These are phyloP conservation scores for Periglandula ipomoeae DNA, from an alignment of 2,329 filamentous ascomycete genomes.

Conservation along the genomic window DNA sequence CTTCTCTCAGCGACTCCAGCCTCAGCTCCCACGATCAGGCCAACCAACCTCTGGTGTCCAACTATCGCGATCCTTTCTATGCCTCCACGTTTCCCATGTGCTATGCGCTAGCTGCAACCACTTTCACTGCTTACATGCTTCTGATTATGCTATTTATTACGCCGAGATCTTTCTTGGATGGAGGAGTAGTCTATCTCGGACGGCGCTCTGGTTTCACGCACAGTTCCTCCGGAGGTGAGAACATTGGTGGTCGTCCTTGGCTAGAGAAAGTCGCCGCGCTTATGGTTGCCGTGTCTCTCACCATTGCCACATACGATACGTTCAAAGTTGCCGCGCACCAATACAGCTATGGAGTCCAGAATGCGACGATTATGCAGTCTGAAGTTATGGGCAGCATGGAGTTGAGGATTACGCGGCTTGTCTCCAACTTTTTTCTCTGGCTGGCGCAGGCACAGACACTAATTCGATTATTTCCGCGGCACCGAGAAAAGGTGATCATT, in stretches of 20 bases:
- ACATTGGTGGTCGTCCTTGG: slow-evolving; percentile 87
- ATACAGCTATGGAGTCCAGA: slow-evolving; percentile 70
- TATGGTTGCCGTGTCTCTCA: slow-evolving; percentile 74
- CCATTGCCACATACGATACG: slow-evolving; percentile 86
- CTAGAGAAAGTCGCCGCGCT: slow-evolving; percentile 75
- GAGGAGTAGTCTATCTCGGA: slow-evolving; percentile 72
- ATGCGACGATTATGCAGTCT: slow-evolving; percentile 65
- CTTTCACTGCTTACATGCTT: slow-evolving; percentile 82
- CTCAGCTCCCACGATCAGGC: slow-evolving; percentile 19
- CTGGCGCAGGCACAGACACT: slow-evolving; percentile 94
- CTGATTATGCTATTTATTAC: slow-evolving; percentile 92
- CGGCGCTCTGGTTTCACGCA: slow-evolving; percentile 80
- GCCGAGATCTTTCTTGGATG: slow-evolving; percentile 85
- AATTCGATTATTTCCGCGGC: slow-evolving; percentile 88
- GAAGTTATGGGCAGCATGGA: slow-evolving; percentile 77
- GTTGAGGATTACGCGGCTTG: slow-evolving; percentile 81
- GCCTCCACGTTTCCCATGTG: slow-evolving; percentile 87
- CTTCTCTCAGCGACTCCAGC: slow-evolving; percentile 21
- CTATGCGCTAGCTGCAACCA: slow-evolving; percentile 86
- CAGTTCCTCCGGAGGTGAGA: slow-evolving; percentile 68
- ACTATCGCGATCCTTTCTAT: slow-evolving; percentile 82
- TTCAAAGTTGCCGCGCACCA: slow-evolving; percentile 77
- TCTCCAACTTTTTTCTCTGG: slow-evolving; percentile 96
- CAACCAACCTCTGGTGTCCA: slow-evolving; percentile 40
- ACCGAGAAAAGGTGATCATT: slow-evolving; percentile 96